Conservation (phyloP, 2,329 filamentous ascomycete genomes). For the Furcasterigmium sp. region DNA sequence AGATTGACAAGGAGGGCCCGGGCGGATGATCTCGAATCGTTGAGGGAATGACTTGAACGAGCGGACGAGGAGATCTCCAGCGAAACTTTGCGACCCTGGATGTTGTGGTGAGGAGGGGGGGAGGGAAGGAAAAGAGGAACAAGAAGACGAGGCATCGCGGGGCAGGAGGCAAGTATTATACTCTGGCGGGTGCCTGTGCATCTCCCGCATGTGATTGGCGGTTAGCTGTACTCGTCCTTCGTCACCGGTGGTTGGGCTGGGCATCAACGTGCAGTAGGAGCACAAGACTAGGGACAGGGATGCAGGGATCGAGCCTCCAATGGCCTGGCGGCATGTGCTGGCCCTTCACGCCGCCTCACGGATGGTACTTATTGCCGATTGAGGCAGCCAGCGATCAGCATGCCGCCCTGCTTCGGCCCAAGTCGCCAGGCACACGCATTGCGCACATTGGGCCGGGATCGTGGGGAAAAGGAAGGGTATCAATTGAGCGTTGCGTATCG, state of each 20-base stretch:
- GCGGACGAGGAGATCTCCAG: slow-evolving; percentile 47
- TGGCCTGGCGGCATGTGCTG: no score
- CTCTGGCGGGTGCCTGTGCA: background rate
- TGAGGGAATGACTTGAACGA: slow-evolving; percentile 26
- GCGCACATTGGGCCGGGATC: no score
- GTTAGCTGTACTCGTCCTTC: background rate
- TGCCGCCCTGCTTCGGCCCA: no score
- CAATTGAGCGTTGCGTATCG: background rate
- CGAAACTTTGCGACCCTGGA: slow-evolving; percentile 54
- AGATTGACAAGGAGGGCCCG: slow-evolving; percentile 48
- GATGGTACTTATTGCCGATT: background rate
- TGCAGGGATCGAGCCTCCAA: no score
- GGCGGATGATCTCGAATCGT: slow-evolving; percentile 33
- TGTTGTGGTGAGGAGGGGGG: slow-evolving; percentile 49
- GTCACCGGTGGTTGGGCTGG: background rate
- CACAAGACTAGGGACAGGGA: no score
- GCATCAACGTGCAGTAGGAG: background rate
- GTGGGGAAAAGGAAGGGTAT: background rate
- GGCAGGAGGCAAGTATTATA: slow-evolving; percentile 10
- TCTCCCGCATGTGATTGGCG: slow-evolving; percentile 14
- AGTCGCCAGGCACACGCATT: no score
- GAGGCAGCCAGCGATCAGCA: background rate
- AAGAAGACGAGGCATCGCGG: slow-evolving; percentile 18
- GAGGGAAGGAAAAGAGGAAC: slow-evolving; percentile 36
- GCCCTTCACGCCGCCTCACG: no score